Base-by-base conservation (phyloP, 768 basidiomycete species). In the Tylopilus felleus region DNA sequence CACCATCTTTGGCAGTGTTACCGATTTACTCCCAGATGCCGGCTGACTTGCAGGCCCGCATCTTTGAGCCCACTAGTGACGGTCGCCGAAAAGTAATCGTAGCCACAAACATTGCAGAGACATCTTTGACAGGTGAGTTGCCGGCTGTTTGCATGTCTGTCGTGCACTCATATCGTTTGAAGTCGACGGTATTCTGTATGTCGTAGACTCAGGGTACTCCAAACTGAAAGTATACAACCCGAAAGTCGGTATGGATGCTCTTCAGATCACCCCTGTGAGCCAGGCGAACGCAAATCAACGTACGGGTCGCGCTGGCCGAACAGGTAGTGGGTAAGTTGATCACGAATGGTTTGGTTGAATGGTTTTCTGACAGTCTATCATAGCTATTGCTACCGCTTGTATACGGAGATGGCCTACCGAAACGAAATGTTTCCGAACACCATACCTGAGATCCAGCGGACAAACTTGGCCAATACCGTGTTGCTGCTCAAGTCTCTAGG, bases 1-100 rank as follows among this genome's bases (percentile, higher is more conserved):
- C 93, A 12, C 76, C 90, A 0, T 83, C 88, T 3, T 74, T 98
- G 23, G 86, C 94, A 1, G 85, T 98, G n/a, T 76, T 99, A 28
- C 97, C 97, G 7, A 99, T 98, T 58, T 98, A 99, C 72, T 98
- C 97, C 4, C 96, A 98, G 68, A 98, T 98, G 97, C 97, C 97
- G 10, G 97, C 97, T 7, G 97, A 98, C 74, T 74, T 99, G 35
- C 97, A 99, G 68, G 96, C 97, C 22, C 96, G 93, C 70, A 99
- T 99, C 56, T 98, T 98, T 63, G 89, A 94, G 53, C 85, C 96
- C 8, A 98, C 97, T 0, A 76, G 82, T 22, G 97, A 99, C 70
- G 97, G 97, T 3, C 80, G 97, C 43, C 77, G 97, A 50, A 99
- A 99, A 73, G 93, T 96, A 51, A 94, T 99, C 58, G 95, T 98